Percentiles rank a stretch among this genome's conserved stretches.
Conservation (phyloP, 371 early-diverging fungal genomes). For the Mortierella sp. region DNA sequence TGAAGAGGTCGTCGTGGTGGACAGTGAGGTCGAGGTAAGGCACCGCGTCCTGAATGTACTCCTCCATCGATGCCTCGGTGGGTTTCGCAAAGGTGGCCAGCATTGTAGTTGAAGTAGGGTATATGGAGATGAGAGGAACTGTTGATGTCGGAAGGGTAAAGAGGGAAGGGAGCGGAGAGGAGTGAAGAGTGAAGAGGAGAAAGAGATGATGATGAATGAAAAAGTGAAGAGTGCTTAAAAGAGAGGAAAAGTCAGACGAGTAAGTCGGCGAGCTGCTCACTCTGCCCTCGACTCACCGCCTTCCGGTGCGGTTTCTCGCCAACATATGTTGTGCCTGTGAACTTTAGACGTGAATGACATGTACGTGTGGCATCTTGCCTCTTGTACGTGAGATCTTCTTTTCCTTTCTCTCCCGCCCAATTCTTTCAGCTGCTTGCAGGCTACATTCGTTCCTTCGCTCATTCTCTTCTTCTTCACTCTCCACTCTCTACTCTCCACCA, state of each 20-base stretch:
- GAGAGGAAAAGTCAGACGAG: not conserved
- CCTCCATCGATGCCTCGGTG: constrained; percentile 36
- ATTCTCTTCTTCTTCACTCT: not conserved
- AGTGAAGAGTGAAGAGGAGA: not conserved
- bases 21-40: constrained; percentile 67
- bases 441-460: not conserved
- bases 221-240: not conserved
- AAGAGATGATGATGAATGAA: constrained; percentile 5
- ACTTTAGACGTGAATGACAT: not conserved
- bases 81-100: constrained; percentile 31
- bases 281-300: not conserved
- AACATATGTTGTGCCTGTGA: not conserved
- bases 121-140: not conserved
- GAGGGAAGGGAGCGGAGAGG: not conserved
- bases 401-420: not conserved
- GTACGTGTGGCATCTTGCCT: not conserved
- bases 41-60: constrained; percentile 43
- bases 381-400: not conserved
- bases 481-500: not conserved
- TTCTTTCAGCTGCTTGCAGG: no score
- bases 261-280: not conserved
- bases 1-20: constrained; percentile 69
- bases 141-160: not conserved
- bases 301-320: not conserved
- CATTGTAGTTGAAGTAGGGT: constrained; percentile 24